A percentile compares a stretch with the other conserved stretches of the same genome.
Evolutionary conservation across 225 moss, liverwort and hornwort genomes (phyloP).

Genomic region (Pseudisothecium myosuroides): DNA sequence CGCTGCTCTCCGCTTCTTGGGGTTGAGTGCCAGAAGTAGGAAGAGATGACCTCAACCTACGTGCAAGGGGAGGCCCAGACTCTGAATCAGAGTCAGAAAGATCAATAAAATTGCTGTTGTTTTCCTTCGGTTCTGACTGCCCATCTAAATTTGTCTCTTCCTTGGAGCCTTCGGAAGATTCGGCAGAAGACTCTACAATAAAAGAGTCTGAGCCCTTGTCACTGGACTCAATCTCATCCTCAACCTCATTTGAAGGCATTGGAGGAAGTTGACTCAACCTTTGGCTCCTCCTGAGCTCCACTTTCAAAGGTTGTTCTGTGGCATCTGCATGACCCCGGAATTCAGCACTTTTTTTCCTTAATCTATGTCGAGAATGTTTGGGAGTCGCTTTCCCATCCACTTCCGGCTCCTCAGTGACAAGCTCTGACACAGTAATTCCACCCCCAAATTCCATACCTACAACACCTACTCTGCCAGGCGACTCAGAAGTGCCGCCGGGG

Average conservation of each 20-base stretch:
- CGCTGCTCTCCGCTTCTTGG: neutral
- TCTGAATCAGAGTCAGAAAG: neutral
- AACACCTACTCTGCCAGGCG: neutral
- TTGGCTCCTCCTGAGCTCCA: neutral
- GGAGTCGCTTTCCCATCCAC: neutral
- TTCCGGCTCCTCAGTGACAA: neutral
- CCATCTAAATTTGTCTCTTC: neutral
- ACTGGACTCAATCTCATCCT: neutral
- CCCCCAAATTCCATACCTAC: constrained; percentile 2
- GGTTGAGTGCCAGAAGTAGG: neutral
- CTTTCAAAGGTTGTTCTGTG: neutral
- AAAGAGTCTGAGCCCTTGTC: neutral
- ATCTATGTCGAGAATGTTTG: neutral
- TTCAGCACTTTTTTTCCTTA: neutral
- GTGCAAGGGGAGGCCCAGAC: neutral
- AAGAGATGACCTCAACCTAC: neutral
- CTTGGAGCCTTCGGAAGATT: neutral
- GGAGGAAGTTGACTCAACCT: neutral
- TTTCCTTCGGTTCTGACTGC: neutral
- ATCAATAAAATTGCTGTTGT: neutral
- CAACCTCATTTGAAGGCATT: neutral
- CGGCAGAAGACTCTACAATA: neutral
- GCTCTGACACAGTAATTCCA: neutral
- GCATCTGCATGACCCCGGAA: neutral
- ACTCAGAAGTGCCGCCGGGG: neutral